Evolutionary conservation across 169 alveolate species (phyloP).

Genomic region (Cryptosporidium ubiquitum): DNA sequence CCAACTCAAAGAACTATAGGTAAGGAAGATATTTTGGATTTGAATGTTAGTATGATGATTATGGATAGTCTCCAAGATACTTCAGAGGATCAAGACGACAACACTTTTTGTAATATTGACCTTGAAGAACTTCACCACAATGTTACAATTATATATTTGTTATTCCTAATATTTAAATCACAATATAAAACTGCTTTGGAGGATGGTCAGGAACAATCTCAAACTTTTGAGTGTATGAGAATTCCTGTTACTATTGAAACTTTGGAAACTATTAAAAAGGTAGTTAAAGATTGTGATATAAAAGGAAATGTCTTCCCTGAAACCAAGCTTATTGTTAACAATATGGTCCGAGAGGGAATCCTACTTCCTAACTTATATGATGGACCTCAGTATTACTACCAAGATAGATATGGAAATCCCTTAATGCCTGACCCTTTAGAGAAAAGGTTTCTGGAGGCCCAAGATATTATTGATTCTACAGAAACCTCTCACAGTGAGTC

Average conservation of each 20-base stretch:
- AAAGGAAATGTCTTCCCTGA: slow-evolving; percentile 54
- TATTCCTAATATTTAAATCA: slow-evolving; percentile 37
- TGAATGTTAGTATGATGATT: slow-evolving; percentile 46
- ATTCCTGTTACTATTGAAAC: slow-evolving; percentile 45
- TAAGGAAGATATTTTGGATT: neutral
- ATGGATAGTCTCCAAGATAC: slow-evolving; percentile 44
- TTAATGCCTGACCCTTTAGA: slow-evolving; percentile 63
- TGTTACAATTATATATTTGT: slow-evolving; percentile 41
- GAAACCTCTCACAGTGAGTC: neutral
- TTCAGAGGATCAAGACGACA: neutral
- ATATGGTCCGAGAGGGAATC: slow-evolving; percentile 19
- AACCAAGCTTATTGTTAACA: slow-evolving; percentile 1
- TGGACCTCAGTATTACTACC: slow-evolving; percentile 69
- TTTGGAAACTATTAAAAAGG: slow-evolving; percentile 12
- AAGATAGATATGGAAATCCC: slow-evolving; percentile 67
- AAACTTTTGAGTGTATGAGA: slow-evolving; percentile 1
- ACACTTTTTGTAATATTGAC: neutral
- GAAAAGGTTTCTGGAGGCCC: slow-evolving; percentile 19
- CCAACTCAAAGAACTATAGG: neutral
- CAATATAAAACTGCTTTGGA: slow-evolving; percentile 31
- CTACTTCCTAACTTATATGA: slow-evolving; percentile 10
- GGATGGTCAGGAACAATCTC: slow-evolving; percentile 12
- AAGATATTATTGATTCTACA: neutral
- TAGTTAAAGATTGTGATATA: slow-evolving; percentile 12
- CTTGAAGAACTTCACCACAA: slow-evolving; percentile 31